Evolutionary conservation across 257 asterid species (phyloP).

Genomic region (Solanum pinnatisectum): DNA sequence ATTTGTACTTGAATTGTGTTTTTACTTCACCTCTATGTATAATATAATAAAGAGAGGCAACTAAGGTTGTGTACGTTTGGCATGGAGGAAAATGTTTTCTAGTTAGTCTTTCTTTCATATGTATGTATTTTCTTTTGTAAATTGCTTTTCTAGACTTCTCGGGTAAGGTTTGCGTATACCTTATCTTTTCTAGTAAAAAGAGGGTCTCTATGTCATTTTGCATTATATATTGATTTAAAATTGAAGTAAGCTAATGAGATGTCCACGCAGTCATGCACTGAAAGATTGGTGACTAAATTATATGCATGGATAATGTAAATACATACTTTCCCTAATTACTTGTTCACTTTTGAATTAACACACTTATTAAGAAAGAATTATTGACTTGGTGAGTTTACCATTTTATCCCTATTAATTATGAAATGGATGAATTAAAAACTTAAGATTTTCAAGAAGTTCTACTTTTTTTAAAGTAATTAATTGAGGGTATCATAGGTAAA

Average conservation of each 20-base stretch:
- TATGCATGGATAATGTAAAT: neutral
- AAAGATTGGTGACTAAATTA: neutral
- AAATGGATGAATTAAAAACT: too few species aligned
- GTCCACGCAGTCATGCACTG: neutral
- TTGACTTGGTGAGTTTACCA: too few species aligned
- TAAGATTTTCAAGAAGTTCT: too few species aligned
- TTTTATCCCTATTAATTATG: too few species aligned
- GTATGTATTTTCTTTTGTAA: neutral
- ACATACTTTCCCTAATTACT: neutral
- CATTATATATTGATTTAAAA: neutral
- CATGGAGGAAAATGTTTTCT: neutral
- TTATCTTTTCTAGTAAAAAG: neutral
- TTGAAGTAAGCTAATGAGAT: neutral
- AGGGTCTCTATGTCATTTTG: neutral
- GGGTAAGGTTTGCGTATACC: neutral
- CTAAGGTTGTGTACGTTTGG: neutral
- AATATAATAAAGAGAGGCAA: neutral
- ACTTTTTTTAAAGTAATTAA: too few species aligned
- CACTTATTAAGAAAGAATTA: too few species aligned
- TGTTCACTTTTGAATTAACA: too few species aligned
- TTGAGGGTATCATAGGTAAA: too few species aligned
- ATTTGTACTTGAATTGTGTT: neutral
- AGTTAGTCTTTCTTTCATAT: neutral
- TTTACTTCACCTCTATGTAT: neutral
- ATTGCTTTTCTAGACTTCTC: neutral